These are phyloP conservation scores for Ganoderma boninense DNA, from an alignment of 1,284 basidiomycete species.

Conservation along the genomic window DNA sequence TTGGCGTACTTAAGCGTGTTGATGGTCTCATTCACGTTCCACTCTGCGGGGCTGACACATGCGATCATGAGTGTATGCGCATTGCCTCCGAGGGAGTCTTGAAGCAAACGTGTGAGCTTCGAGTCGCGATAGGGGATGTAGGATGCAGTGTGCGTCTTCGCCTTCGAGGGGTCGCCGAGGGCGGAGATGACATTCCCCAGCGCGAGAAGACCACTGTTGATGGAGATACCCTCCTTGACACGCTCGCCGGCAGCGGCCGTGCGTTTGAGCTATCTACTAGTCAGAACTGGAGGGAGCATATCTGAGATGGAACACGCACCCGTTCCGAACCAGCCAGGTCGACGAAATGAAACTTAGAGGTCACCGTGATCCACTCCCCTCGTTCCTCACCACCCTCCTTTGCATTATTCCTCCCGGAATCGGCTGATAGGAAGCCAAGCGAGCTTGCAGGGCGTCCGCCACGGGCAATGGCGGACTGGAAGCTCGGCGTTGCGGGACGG, in stretches of 20 bases:
- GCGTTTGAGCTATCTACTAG: constrained; percentile 75
- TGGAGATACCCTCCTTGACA: constrained; percentile 96
- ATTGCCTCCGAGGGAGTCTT: constrained; percentile 99
- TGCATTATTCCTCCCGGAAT: constrained; percentile 49
- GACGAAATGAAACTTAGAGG: constrained; percentile 98
- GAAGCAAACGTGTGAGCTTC: constrained; percentile 92
- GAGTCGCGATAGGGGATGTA: constrained; percentile 98
- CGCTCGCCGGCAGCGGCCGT: constrained; percentile 94
- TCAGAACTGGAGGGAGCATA: constrained; percentile 3
- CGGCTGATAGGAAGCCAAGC: constrained; percentile 63
- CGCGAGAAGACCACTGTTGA: constrained; percentile 96
- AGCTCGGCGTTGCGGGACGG: constrained; percentile 79
- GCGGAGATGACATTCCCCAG: constrained; percentile 99
- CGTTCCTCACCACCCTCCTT: constrained; percentile 61
- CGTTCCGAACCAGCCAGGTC: constrained; percentile 97
- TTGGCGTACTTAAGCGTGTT: constrained; percentile 99
- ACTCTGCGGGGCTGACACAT: constrained; percentile 95
- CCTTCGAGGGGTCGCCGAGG: constrained; percentile 91
- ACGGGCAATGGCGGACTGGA: constrained; percentile 74
- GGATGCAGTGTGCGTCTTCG: constrained; percentile 76
- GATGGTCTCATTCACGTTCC: constrained; percentile 94
- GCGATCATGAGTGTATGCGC: constrained; percentile 99
- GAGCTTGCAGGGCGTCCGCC: constrained; percentile 83
- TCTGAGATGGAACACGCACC: constrained; percentile 52
- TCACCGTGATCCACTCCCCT: constrained; percentile 88